phyloP scores from a whole-genome alignment of 805 yeast species.

The Candida oleophila region DNA sequence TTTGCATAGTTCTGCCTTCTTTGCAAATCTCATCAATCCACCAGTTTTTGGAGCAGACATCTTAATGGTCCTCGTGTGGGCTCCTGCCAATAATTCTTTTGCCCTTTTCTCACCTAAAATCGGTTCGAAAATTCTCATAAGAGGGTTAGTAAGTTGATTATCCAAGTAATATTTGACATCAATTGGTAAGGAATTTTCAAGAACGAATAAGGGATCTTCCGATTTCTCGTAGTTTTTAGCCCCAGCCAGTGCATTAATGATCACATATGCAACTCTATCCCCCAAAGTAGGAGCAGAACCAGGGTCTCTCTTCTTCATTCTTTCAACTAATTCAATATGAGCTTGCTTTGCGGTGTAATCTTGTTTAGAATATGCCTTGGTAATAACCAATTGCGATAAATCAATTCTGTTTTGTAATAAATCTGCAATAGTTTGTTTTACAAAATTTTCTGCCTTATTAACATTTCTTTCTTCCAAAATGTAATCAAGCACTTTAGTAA shows the following conservation, averaged over 20 bases:
- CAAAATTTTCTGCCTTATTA: conserved; percentile 77
- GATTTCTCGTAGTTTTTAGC: conserved; percentile 93
- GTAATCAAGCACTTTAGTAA: conserved; percentile 82
- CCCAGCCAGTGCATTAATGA: conserved; percentile 66
- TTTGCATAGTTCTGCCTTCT: conserved; percentile 83
- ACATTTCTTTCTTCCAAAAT: conserved; percentile 88
- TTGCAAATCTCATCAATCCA: conserved; percentile 89
- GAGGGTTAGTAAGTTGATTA: conserved; percentile 89
- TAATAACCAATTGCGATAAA: conserved; percentile 87
- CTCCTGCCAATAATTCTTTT: conserved; percentile 74
- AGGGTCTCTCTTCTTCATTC: conserved; percentile 94
- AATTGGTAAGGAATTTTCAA: conserved; percentile 89
- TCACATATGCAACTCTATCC: conserved; percentile 97
- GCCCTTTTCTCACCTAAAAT: conserved; percentile 86
- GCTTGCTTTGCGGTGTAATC: conserved; percentile 97
- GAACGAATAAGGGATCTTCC: conserved; percentile 91
- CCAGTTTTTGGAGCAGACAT: conserved; percentile 77
- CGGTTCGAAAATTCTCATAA: conserved; percentile 92
- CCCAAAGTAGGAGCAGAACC: conserved; percentile 98
- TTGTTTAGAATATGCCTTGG: conserved; percentile 84
- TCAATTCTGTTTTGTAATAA: conserved; percentile 88
- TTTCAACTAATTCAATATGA: conserved; percentile 92
- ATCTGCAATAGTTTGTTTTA: conserved; percentile 85
- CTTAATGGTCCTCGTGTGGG: conserved; percentile 76
- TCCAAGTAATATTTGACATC: conserved; percentile 93